Conservation (phyloP, 306 rosid genomes). For the Rosa multiflora region DNA sequence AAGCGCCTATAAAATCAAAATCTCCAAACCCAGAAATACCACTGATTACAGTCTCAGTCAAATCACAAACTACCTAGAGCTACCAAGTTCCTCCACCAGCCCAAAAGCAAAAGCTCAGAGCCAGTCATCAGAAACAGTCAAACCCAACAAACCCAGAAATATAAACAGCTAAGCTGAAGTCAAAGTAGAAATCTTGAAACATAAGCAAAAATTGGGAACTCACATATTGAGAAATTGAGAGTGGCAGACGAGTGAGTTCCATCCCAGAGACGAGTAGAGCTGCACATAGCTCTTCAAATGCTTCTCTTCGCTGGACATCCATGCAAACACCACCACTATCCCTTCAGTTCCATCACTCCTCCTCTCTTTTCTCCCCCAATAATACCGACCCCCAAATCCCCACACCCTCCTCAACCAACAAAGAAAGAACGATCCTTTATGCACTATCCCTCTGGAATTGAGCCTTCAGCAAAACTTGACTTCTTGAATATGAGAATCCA, state of each 20-base stretch:
- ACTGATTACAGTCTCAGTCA: background rate
- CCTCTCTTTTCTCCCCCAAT: constrained; percentile 73
- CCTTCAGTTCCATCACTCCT: constrained; percentile 53
- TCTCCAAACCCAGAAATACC: background rate
- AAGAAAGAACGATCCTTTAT: background rate
- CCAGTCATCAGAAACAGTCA: background rate
- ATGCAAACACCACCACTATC: constrained; percentile 76
- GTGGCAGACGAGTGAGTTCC: constrained; percentile 85
- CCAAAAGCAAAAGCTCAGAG: no score
- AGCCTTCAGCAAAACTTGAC: background rate
- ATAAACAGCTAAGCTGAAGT: background rate
- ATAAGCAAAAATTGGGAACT: constrained; percentile 30
- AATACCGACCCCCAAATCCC: constrained; percentile 88
- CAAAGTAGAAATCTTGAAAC: background rate
- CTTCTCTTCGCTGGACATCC: constrained; percentile 87
- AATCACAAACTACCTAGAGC: background rate
- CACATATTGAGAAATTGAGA: constrained; percentile 83
- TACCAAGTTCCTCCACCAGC: constrained; percentile 1
- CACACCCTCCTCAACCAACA: constrained; percentile 41
- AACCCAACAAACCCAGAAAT: constrained; percentile 4
- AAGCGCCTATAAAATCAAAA: background rate
- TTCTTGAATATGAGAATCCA: background rate
- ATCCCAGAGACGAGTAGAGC: constrained; percentile 70
- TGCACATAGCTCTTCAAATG: constrained; percentile 67
- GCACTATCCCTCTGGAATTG: background rate